Conservation (phyloP, 495 filamentous ascomycete genomes). For the Ascobolus immersus region DNA sequence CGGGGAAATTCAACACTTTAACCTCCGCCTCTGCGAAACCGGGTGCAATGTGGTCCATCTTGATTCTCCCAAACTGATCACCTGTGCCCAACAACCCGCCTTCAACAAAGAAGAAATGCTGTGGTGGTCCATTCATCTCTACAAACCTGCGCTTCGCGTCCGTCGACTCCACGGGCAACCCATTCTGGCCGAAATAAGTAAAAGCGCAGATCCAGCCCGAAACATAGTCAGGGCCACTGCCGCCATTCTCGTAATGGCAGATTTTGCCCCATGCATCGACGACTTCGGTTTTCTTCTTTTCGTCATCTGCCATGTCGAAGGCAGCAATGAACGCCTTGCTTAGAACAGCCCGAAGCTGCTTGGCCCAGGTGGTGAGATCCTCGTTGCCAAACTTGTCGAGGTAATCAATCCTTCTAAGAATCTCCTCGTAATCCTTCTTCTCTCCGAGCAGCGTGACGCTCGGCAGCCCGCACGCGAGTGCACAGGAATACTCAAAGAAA, state of each 20-base stretch:
- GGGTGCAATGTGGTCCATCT: no score
- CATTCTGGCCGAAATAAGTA: no score
- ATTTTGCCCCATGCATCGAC: constrained; percentile 10
- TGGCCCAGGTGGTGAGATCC: constrained; percentile 3
- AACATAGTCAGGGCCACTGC: constrained; percentile 14
- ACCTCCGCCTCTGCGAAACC: no score
- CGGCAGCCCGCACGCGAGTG: constrained; percentile 21
- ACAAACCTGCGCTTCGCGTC: no score
- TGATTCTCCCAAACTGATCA: no score
- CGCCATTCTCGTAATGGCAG: not conserved
- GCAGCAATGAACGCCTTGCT: constrained; percentile 10
- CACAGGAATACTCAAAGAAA: constrained; percentile 16
- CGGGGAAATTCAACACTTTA: no score
- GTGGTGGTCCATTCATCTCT: no score
- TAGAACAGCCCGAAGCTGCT: constrained; percentile 14
- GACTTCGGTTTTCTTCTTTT: not conserved
- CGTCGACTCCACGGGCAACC: no score
- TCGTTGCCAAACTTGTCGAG: constrained; percentile 19
- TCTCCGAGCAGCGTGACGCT: constrained; percentile 25
- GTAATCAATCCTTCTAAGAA: constrained; percentile 17
- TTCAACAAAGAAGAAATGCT: no score
- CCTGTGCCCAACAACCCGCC: no score
- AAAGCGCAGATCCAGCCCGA: constrained; percentile 22
- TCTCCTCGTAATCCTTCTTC: constrained; percentile 19
- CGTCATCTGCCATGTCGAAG: constrained; percentile 12